Evolutionary conservation across 1,284 basidiomycete species (phyloP).

Genomic region (Cryptococcus amylolentus): DNA sequence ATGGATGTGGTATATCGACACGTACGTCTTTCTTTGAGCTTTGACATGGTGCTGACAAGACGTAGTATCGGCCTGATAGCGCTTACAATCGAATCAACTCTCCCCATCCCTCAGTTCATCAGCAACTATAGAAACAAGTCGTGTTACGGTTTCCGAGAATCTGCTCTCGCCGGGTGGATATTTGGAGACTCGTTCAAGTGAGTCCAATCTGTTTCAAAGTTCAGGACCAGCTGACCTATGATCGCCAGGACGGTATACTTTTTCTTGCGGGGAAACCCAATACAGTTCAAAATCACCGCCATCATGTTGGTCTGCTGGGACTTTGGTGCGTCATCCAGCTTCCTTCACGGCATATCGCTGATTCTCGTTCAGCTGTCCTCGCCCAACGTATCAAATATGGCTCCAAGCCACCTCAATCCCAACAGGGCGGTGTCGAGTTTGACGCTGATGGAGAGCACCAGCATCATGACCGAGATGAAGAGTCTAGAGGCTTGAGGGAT

Average conservation of each 20-base stretch:
- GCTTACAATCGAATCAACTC: constrained; percentile 53
- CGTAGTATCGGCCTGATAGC: constrained; percentile 53
- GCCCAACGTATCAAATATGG: constrained; percentile 40
- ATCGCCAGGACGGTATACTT: constrained; percentile 47
- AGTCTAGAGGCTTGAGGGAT: constrained; percentile 4
- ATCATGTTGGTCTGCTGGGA: constrained; percentile 49
- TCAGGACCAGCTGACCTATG: constrained; percentile 1
- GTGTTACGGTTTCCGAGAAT: constrained; percentile 53
- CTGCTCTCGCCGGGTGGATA: constrained; percentile 52
- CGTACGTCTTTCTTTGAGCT: constrained; percentile 23
- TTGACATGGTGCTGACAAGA: neutral
- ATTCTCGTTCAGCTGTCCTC: constrained; percentile 28
- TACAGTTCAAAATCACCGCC: constrained; percentile 52
- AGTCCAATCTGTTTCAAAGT: constrained; percentile 1
- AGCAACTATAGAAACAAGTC: constrained; percentile 52
- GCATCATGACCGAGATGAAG: constrained; percentile 3
- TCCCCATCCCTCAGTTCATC: constrained; percentile 55
- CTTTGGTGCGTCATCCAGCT: constrained; percentile 24
- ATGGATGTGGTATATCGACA: constrained; percentile 46
- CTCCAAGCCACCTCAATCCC: constrained; percentile 25
- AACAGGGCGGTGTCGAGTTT: neutral
- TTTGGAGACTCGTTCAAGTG: constrained; percentile 51
- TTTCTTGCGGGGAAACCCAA: constrained; percentile 50
- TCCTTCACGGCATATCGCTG: neutral
- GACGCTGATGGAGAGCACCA: neutral